A percentile compares a stretch with the other conserved stretches of the same genome.
These are phyloP conservation scores for Syncephalastrum contaminatum DNA, from an alignment of 371 early-diverging fungal species.

Conservation along the genomic window DNA sequence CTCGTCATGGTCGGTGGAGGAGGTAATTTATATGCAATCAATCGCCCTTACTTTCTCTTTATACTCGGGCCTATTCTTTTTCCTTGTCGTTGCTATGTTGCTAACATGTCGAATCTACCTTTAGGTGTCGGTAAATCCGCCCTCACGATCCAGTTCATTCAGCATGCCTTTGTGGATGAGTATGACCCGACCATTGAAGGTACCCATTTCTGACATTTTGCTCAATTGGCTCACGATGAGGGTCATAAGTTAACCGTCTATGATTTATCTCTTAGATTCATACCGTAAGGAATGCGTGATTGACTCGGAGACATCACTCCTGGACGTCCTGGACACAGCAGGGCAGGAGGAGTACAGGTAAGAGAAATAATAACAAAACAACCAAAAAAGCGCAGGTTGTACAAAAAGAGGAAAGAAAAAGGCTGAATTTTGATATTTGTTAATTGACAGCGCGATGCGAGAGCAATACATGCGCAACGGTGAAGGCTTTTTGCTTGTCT, in stretches of 20 bases:
- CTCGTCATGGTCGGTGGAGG: constrained; percentile 86
- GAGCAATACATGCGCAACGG: constrained; percentile 82
- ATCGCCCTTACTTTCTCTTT: too few species aligned
- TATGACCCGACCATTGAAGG: constrained; percentile 95
- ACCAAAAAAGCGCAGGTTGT: constrained; percentile 3
- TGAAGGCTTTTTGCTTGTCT: constrained; percentile 42
- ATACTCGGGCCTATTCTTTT: too few species aligned
- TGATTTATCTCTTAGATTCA: constrained; percentile 57
- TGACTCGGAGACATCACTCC: constrained; percentile 77
- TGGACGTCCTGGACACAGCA: constrained; percentile 95
- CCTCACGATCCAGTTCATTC: constrained; percentile 88
- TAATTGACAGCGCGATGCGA: constrained; percentile 61
- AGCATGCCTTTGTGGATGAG: constrained; percentile 88
- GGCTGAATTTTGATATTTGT: not conserved
- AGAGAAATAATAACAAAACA: not conserved
- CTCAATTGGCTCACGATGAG: too few species aligned
- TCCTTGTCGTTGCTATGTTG: too few species aligned
- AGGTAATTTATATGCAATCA: constrained; percentile 42
- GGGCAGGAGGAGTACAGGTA: constrained; percentile 91
- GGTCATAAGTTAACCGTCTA: too few species aligned
- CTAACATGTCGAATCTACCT: not conserved
- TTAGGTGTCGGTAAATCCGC: constrained; percentile 83
- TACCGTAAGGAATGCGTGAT: constrained; percentile 88
- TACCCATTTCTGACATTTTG: constrained; percentile 11
- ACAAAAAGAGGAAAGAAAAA: not conserved